A percentile compares a stretch with the other conserved stretches of the same genome.
phyloP scores from a whole-genome alignment of 208 protist species.

The Leishmania tropica region DNA sequence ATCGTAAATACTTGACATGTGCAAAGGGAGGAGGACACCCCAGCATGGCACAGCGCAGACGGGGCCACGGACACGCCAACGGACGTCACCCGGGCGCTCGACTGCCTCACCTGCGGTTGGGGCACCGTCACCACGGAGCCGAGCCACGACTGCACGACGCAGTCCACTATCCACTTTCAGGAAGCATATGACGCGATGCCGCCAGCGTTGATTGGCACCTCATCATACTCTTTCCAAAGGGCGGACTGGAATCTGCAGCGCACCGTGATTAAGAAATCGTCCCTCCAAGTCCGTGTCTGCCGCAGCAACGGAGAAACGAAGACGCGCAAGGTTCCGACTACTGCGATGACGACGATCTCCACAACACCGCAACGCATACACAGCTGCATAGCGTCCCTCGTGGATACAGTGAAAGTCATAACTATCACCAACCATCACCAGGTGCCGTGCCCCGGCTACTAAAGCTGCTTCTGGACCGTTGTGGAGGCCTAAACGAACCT shows the following conservation, averaged over 20 bases:
- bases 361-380: not conserved
- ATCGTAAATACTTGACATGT: not conserved
- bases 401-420: not conserved
- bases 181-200: not conserved
- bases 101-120: not conserved
- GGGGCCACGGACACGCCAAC: not conserved
- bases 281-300: not conserved
- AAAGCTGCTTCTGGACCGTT: not conserved
- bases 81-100: not conserved
- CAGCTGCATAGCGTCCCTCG: not conserved
- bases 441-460: not conserved
- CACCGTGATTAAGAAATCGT: not conserved
- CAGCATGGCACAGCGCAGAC: not conserved
- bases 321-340: not conserved
- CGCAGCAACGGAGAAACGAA: not conserved
- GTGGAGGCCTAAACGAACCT: not conserved
- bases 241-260: not conserved
- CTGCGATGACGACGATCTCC: not conserved
- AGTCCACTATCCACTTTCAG: not conserved
- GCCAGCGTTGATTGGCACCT: not conserved
- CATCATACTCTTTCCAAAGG: not conserved
- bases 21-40: not conserved
- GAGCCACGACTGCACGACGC: not conserved
- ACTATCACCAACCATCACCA: not conserved
- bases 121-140: not conserved